A percentile compares a stretch with the other conserved stretches of the same genome.
phyloP scores from a whole-genome alignment of 805 yeast species.

The Yarrowia divulgata region DNA sequence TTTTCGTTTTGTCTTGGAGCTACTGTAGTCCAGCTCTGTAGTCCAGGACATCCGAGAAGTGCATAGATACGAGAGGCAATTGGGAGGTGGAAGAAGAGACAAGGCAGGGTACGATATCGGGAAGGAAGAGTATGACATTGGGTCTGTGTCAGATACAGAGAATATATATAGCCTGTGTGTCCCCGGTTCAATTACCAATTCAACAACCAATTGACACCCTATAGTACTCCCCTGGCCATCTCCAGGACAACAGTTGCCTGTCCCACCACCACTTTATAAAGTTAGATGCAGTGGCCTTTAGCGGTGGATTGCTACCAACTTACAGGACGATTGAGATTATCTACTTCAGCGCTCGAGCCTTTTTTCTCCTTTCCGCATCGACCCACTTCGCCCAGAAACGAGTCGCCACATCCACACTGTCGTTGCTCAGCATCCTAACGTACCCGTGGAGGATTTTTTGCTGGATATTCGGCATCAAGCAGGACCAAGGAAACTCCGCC shows the following conservation, averaged over 20 bases:
- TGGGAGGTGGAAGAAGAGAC: not conserved
- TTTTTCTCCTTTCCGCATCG: slow-evolving; percentile 16
- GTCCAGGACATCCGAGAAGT: slow-evolving; percentile 3
- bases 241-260: slow-evolving; percentile 3
- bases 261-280: not conserved
- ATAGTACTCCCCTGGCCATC: not conserved
- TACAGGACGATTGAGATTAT: slow-evolving; percentile 7
- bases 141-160: too few relatives aligned
- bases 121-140: too few relatives aligned
- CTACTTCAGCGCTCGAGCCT: slow-evolving; percentile 4
- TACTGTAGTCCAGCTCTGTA: too few relatives aligned
- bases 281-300: slow-evolving; percentile 15
- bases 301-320: slow-evolving; percentile 30
- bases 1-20: too few relatives aligned
- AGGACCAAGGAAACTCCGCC: slow-evolving; percentile 3
- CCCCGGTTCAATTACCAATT: too few relatives aligned
- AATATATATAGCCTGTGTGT: too few relatives aligned
- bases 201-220: too few relatives aligned
- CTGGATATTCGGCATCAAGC: slow-evolving; percentile 37
- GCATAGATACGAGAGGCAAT: slow-evolving; percentile 8
- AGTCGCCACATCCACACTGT: slow-evolving; percentile 30
- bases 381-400: not conserved
- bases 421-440: slow-evolving; percentile 28
- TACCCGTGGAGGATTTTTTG: slow-evolving; percentile 37
- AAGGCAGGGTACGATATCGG: too few relatives aligned